Base-by-base conservation (phyloP, 106 monocot genomes). In the Allium fistulosum region DNA sequence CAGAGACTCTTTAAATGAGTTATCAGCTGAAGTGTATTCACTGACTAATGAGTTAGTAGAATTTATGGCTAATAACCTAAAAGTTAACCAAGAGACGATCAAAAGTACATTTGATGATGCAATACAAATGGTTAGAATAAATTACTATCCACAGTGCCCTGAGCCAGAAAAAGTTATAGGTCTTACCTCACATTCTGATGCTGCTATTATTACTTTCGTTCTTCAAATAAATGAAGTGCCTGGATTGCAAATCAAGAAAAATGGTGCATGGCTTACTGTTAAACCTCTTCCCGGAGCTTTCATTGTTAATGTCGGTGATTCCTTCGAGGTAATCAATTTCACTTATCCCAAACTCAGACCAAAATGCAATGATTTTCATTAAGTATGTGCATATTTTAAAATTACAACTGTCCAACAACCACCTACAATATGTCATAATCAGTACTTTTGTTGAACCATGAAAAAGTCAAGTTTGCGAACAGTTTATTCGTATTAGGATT, bases 261-360 rank as follows among this genome's bases (percentile, higher is more conserved):
- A 77, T 48, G 65, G 53, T 7, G 22, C 11, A 47, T 81, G 81
- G 81, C 8, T 77, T 27, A 18, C 69, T 7, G 15, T 81, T 17
- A 73, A 69, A 26, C 63, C 77, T 1, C 27, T 81, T 22, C 76
- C 72, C 7, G 73, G 73, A 9, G 72, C 77, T 58, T 65, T 81
- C 9, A 48, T 81, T 46, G 73, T 73, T 16, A 81, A 77, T 26
- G 61, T 77, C n/a, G 77, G 81, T 9, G 81, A 81, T 65, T 50
- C 59, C 7, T 48, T 81, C 46, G 81, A 81, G 69, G 81, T 81
- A 77, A 65, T 17, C 13, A 18, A 63, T 63, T 37, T 37, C 37
- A 37, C 1, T 37, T 37, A 37, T 37, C 37, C 37, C 37, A 37
- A 37, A 37, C 37, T 37, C 2, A 37, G 37, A 5, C 37, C 2